A percentile compares a stretch with the other conserved stretches of the same genome.
phyloP scores from a whole-genome alignment of 2,329 filamentous ascomycete genomes.

The Helicocarpus griseus region DNA sequence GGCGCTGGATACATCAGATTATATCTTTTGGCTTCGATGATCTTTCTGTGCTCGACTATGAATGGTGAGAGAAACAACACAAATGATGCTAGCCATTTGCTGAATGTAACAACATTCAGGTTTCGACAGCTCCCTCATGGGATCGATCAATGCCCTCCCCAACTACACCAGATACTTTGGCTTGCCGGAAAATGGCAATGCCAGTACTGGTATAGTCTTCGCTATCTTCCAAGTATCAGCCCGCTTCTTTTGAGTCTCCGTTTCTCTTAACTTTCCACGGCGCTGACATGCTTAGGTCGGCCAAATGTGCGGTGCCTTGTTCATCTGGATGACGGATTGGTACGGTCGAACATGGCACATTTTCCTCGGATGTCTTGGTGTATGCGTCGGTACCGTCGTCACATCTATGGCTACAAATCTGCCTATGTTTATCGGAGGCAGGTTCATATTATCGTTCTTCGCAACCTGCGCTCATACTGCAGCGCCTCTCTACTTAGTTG shows the following conservation, averaged over 20 bases:
- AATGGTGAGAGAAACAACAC: slow-evolving; percentile 9
- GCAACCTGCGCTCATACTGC: slow-evolving; percentile 26
- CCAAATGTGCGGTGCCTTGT: slow-evolving; percentile 34
- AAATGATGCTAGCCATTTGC: neutral
- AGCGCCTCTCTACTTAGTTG: slow-evolving; percentile 21
- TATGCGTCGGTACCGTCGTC: slow-evolving; percentile 19
- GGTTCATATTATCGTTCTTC: slow-evolving; percentile 26
- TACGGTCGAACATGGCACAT: slow-evolving; percentile 36
- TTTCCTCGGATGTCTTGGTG: slow-evolving; percentile 28
- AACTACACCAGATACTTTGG: slow-evolving; percentile 34
- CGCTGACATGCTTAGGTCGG: slow-evolving; percentile 21
- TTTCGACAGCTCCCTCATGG: slow-evolving; percentile 26
- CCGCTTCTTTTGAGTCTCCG: no score
- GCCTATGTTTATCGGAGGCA: slow-evolving; percentile 20
- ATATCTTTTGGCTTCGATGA: slow-evolving; percentile 10
- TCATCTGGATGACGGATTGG: slow-evolving; percentile 38
- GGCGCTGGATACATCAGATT: slow-evolving; percentile 11
- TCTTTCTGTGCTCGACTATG: slow-evolving; percentile 15
- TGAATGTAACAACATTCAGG: slow-evolving; percentile 9
- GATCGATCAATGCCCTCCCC: slow-evolving; percentile 36
- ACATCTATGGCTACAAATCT: slow-evolving; percentile 16
- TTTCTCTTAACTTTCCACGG: neutral
- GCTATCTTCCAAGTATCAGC: slow-evolving; percentile 33
- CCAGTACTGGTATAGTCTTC: slow-evolving; percentile 35
- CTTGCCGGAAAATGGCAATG: slow-evolving; percentile 25